These are phyloP conservation scores for Ascobolus immersus DNA, from an alignment of 495 filamentous ascomycete genomes.

Conservation along the genomic window DNA sequence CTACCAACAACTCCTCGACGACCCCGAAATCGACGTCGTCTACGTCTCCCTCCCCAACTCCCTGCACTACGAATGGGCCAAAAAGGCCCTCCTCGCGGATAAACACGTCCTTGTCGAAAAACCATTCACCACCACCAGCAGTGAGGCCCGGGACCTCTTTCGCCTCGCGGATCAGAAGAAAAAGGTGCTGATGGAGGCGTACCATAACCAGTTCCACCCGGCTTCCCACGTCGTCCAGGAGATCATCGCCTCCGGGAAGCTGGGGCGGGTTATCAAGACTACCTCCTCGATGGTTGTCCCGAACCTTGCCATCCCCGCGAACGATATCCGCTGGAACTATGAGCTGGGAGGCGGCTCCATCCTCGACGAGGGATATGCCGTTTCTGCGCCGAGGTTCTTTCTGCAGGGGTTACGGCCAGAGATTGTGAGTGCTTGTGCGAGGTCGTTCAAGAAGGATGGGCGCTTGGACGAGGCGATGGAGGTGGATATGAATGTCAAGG, in stretches of 20 bases:
- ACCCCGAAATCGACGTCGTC: conserved; percentile 25
- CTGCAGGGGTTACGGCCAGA: conserved; percentile 16
- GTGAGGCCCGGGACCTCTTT: conserved; percentile 24
- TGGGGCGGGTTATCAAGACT: conserved; percentile 11
- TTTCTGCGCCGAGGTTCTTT: conserved; percentile 21
- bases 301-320: conserved; percentile 4
- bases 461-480: conserved; percentile 18
- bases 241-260: conserved; percentile 13
- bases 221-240: conserved; percentile 20
- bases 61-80: conserved; percentile 27
- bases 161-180: conserved; percentile 9
- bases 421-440: conserved; percentile 17
- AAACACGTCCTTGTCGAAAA: conserved; percentile 38
- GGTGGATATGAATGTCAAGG: conserved; percentile 12
- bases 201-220: conserved; percentile 32
- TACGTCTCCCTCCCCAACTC: conserved; percentile 28
- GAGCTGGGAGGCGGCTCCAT: conserved; percentile 29
- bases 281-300: conserved; percentile 1
- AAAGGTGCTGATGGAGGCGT: conserved; percentile 32
- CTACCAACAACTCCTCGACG: conserved; percentile 29
- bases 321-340: conserved; percentile 33
- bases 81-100: conserved; percentile 24
- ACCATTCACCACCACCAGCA: conserved; percentile 25
- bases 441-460: conserved; percentile 15
- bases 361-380: conserved; percentile 32